These are phyloP conservation scores for Ilex paraguariensis DNA, from an alignment of 305 asterid genomes.

Conservation along the genomic window DNA sequence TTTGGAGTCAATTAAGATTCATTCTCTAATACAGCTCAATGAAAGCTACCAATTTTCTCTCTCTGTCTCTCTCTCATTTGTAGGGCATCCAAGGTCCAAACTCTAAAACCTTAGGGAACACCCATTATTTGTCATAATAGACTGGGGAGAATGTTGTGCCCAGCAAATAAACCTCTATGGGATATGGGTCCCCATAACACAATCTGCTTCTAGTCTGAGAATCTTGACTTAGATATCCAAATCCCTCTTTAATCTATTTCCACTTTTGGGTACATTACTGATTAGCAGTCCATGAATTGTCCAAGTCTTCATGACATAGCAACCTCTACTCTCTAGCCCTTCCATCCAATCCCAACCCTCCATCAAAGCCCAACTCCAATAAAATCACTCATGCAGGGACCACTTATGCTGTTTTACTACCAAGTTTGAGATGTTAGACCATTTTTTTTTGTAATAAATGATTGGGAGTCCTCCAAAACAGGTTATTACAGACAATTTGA, in stretches of 20 bases:
- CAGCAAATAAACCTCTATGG: slow-evolving; percentile 17
- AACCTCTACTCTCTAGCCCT: too few species aligned
- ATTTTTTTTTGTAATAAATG: background rate
- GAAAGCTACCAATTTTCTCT: background rate
- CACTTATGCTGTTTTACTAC: background rate
- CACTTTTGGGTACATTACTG: background rate
- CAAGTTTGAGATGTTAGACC: background rate
- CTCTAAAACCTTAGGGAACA: slow-evolving; percentile 40
- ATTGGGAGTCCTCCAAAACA: background rate
- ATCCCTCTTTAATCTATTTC: background rate
- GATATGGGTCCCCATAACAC: slow-evolving; percentile 30
- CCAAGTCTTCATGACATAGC: slow-evolving; percentile 2
- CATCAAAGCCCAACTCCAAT: too few species aligned
- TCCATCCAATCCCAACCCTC: too few species aligned
- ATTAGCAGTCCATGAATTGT: background rate
- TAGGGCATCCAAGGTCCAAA: slow-evolving; percentile 56
- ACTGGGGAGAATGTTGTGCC: slow-evolving; percentile 11
- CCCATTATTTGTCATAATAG: slow-evolving; percentile 47
- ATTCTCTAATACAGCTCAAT: too few species aligned
- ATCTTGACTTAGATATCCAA: slow-evolving; percentile 55
- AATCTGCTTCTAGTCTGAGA: slow-evolving; percentile 46
- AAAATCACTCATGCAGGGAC: background rate
- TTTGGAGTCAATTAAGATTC: too few species aligned
- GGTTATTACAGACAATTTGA: background rate
- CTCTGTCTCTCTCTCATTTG: background rate